Percentiles rank a stretch among this genome's conserved stretches.
phyloP scores from a whole-genome alignment of 2,329 filamentous ascomycete species.

The Sporothrix protearum region DNA sequence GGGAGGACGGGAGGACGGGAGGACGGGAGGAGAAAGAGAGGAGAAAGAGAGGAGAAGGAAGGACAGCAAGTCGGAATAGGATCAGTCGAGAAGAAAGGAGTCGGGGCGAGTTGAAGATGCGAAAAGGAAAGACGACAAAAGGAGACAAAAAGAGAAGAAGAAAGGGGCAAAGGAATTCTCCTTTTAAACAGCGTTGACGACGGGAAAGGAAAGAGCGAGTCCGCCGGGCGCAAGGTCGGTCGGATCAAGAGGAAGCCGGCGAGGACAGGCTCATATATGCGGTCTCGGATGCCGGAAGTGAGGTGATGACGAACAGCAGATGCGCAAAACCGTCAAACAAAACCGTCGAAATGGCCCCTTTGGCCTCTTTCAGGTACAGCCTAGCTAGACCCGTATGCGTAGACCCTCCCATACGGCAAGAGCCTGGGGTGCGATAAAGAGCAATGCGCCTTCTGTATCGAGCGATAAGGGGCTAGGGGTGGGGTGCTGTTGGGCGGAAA shows the following conservation, averaged over 20 bases:
- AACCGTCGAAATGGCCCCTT: conserved; percentile 15
- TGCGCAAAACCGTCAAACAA: not conserved
- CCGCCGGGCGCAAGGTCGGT: not conserved
- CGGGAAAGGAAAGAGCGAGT: not conserved
- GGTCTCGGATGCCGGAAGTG: conserved; percentile 18
- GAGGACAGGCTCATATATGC: not conserved
- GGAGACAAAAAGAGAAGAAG: not conserved
- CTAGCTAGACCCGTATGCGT: not conserved
- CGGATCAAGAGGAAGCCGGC: not conserved
- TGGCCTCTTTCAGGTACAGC: not conserved
- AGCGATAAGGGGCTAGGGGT: not conserved
- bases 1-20: not conserved
- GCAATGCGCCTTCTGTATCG: not conserved
- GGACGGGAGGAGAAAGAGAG: not conserved
- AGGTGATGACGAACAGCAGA: conserved; percentile 12
- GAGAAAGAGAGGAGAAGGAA: not conserved
- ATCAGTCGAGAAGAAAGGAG: not conserved
- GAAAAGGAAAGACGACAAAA: not conserved
- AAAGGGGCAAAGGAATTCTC: not conserved
- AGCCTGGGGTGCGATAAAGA: conserved; percentile 20
- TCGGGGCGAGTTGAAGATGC: not conserved
- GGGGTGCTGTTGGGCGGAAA: not conserved
- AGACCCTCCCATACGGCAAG: not conserved
- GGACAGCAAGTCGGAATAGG: not conserved
- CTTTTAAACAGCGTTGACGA: not conserved